Evolutionary conservation across 371 early-diverging fungal species (phyloP).

Genomic region (Funneliformis caledonium): DNA sequence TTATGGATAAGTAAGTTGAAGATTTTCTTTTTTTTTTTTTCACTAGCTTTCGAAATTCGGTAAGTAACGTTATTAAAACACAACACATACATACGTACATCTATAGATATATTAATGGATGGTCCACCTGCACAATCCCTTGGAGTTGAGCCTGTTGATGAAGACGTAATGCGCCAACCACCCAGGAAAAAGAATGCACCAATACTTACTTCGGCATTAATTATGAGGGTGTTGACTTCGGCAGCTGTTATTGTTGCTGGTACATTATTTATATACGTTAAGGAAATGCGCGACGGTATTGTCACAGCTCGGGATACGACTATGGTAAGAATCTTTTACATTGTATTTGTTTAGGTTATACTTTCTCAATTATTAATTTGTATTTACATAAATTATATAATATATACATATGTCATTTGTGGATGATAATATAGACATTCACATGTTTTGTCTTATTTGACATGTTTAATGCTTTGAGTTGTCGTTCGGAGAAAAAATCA

Average conservation of each 20-base stretch:
- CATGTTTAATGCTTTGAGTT: constrained; percentile 93
- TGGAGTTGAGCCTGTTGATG: constrained; percentile 87
- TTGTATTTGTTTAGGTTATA: neutral
- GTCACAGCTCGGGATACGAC: constrained; percentile 86
- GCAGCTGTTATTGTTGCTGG: constrained; percentile 85
- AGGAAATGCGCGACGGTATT: constrained; percentile 77
- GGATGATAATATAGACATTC: constrained; percentile 71
- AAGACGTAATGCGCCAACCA: constrained; percentile 82
- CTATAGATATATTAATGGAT: constrained; percentile 86
- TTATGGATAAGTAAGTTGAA: constrained; percentile 88
- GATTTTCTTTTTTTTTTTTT: constrained; percentile 1
- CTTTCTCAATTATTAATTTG: neutral
- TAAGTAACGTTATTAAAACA: neutral
- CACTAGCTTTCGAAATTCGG: neutral
- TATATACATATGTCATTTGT: neutral
- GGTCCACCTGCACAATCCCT: constrained; percentile 92
- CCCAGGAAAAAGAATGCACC: constrained; percentile 74
- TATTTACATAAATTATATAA: neutral
- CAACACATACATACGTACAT: neutral
- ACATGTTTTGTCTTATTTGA: constrained; percentile 96
- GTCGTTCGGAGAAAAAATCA: constrained; percentile 86
- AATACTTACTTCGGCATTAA: constrained; percentile 76
- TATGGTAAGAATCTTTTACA: constrained; percentile 67
- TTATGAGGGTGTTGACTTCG: constrained; percentile 78
- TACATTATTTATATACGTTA: constrained; percentile 83